Conservation (phyloP, 352 stramenopile genomes). For the Pythium folliculosum region DNA sequence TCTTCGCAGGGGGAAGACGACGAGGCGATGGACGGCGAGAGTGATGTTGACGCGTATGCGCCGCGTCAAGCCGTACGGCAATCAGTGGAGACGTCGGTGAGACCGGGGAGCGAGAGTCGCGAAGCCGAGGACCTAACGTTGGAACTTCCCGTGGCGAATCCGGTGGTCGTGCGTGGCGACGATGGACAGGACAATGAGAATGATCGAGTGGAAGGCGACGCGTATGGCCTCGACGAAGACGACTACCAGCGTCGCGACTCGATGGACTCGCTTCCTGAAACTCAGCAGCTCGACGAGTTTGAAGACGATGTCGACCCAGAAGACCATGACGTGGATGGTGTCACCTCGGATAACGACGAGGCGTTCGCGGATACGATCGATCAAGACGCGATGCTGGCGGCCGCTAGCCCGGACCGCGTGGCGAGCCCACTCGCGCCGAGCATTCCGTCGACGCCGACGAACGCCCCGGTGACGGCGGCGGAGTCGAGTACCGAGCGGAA, state of each 20-base stretch:
- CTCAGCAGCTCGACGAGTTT: slow-evolving; percentile 47
- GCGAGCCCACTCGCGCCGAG: neutral
- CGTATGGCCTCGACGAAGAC: neutral
- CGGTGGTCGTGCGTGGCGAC: neutral
- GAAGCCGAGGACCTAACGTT: too few species aligned
- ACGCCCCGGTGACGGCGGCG: neutral
- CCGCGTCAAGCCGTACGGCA: neutral
- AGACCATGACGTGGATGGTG: neutral
- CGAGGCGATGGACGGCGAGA: neutral
- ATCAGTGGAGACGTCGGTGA: neutral
- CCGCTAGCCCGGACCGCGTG: neutral
- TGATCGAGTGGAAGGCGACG: neutral
- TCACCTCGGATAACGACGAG: neutral
- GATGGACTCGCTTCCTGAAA: slow-evolving; percentile 41
- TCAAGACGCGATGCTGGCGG: neutral
- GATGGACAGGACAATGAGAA: neutral
- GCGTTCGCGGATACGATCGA: slow-evolving; percentile 16
- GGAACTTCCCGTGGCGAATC: neutral
- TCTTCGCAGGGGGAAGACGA: neutral
- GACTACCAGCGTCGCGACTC: slow-evolving; percentile 23
- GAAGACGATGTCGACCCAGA: slow-evolving; percentile 20
- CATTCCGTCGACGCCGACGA: neutral
- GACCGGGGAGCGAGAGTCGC: too few species aligned
- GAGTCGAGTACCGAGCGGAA: neutral
- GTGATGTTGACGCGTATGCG: neutral